Conservation (phyloP, 2,329 filamentous ascomycete genomes). For the Ophiostoma sp. region DNA sequence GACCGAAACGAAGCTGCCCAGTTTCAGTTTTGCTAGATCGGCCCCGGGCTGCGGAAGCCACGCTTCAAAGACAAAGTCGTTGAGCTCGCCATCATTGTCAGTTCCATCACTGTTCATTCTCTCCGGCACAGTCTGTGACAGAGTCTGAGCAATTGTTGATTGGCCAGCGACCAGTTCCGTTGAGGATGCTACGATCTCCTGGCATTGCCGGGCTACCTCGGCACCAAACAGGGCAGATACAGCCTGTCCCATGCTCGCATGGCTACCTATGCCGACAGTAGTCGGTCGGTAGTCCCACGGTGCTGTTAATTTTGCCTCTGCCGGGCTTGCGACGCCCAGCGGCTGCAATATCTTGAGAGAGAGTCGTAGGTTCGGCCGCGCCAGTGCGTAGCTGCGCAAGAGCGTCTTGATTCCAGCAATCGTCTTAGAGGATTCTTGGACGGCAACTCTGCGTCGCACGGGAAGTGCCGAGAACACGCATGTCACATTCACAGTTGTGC, state of each 20-base stretch:
- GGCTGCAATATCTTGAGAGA: conserved; percentile 53
- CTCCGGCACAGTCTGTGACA: conserved; percentile 1
- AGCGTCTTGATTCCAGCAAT: conserved; percentile 54
- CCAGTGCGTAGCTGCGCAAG: conserved; percentile 60
- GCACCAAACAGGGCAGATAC: conserved; percentile 58
- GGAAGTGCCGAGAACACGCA: conserved; percentile 57
- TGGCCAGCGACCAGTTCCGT: conserved; percentile 15
- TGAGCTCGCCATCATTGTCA: background rate
- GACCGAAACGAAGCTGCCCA: conserved; percentile 59
- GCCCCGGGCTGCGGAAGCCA: conserved; percentile 52
- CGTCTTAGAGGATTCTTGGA: conserved; percentile 54
- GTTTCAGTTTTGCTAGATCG: conserved; percentile 40
- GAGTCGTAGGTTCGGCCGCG: conserved; percentile 57
- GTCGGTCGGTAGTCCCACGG: conserved; percentile 57
- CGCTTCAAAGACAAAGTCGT: conserved; percentile 46
- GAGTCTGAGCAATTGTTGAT: background rate
- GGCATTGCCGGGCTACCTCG: conserved; percentile 27
- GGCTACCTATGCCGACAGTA: too few species aligned
- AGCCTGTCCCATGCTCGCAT: conserved; percentile 48
- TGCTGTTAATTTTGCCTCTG: conserved; percentile 35
- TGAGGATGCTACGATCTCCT: conserved; percentile 12
- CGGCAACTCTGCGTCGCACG: conserved; percentile 54
- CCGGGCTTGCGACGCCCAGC: too few species aligned
- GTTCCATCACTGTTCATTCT: background rate
- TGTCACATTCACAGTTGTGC: conserved; percentile 60